Evolutionary conservation across 768 basidiomycete genomes (phyloP).

Genomic region (Tylopilus cervinicoccineus): DNA sequence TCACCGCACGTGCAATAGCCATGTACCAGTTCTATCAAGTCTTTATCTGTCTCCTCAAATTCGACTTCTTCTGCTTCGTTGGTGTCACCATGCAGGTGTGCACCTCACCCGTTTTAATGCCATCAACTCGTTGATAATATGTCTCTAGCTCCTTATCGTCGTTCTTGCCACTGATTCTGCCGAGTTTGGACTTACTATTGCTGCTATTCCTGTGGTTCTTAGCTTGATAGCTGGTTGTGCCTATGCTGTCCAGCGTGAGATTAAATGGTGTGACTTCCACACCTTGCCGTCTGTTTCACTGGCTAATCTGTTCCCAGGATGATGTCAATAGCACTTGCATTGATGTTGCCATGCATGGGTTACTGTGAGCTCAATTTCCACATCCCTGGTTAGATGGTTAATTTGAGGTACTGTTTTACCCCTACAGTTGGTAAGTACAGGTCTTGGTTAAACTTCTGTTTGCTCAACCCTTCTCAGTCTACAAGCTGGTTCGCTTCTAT

Average conservation of each 20-base stretch:
- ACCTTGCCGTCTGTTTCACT: not conserved
- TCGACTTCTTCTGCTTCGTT: slow-evolving; percentile 85
- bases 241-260: slow-evolving; percentile 72
- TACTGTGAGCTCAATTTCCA: slow-evolving; percentile 56
- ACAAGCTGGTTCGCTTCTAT: slow-evolving; percentile 84
- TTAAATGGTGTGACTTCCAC: slow-evolving; percentile 56
- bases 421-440: slow-evolving; percentile 26
- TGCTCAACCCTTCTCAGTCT: slow-evolving; percentile 45
- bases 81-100: slow-evolving; percentile 86
- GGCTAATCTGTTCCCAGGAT: slow-evolving; percentile 36
- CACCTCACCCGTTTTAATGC: not conserved
- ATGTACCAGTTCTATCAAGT: slow-evolving; percentile 91
- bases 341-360: slow-evolving; percentile 74
- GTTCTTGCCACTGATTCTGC: slow-evolving; percentile 60
- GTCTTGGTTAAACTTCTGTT: not conserved
- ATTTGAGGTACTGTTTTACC: not conserved
- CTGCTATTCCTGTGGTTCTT: slow-evolving; percentile 79
- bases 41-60: slow-evolving; percentile 83
- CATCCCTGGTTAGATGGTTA: not conserved
- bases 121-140: not conserved
- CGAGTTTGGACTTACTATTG: slow-evolving; percentile 79
- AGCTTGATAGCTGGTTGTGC: slow-evolving; percentile 61
- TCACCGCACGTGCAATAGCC: slow-evolving; percentile 37
- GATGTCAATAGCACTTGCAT: slow-evolving; percentile 63
- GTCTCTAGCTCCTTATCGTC: slow-evolving; percentile 70